phyloP scores from a whole-genome alignment of 176 grass and related monocot species.

The Aechmea fasciata region DNA sequence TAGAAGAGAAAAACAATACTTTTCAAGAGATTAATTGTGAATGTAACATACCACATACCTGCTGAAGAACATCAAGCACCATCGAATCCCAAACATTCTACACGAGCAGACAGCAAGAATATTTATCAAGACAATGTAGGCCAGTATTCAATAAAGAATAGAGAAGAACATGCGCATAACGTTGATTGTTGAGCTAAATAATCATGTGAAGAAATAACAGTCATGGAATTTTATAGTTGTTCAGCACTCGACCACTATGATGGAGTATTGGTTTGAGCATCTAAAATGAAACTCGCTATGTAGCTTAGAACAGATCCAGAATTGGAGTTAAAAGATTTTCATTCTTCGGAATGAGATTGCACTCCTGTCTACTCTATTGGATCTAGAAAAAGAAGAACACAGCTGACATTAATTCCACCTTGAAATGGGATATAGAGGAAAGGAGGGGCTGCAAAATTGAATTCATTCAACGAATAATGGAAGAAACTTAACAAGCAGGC shows the following conservation, averaged over 20 bases:
- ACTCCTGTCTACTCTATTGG: too few relatives aligned
- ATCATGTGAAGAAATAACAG: neutral
- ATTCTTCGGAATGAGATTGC: too few relatives aligned
- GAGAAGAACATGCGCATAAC: neutral
- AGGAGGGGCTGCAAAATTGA: too few relatives aligned
- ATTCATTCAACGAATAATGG: conserved; percentile 9
- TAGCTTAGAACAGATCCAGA: too few relatives aligned
- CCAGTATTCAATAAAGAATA: conserved; percentile 6
- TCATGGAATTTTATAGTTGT: too few relatives aligned
- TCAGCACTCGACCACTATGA: too few relatives aligned
- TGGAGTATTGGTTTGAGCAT: too few relatives aligned
- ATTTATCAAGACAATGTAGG: neutral
- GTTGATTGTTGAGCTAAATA: neutral
- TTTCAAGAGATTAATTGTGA: neutral
- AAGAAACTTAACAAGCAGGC: neutral
- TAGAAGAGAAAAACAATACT: neutral
- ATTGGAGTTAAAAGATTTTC: too few relatives aligned
- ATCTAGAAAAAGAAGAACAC: too few relatives aligned
- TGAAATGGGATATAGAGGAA: too few relatives aligned
- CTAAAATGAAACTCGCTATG: too few relatives aligned
- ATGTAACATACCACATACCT: conserved; percentile 75
- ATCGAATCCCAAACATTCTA: conserved; percentile 89
- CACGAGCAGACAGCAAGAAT: conserved; percentile 5
- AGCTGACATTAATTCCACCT: too few relatives aligned
- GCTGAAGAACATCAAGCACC: conserved; percentile 68